Evolutionary conservation across 176 grass and related monocot species (phyloP), one percentile per base, ranked within the genome.

Genomic region (Pontederia paniculata): DNA sequence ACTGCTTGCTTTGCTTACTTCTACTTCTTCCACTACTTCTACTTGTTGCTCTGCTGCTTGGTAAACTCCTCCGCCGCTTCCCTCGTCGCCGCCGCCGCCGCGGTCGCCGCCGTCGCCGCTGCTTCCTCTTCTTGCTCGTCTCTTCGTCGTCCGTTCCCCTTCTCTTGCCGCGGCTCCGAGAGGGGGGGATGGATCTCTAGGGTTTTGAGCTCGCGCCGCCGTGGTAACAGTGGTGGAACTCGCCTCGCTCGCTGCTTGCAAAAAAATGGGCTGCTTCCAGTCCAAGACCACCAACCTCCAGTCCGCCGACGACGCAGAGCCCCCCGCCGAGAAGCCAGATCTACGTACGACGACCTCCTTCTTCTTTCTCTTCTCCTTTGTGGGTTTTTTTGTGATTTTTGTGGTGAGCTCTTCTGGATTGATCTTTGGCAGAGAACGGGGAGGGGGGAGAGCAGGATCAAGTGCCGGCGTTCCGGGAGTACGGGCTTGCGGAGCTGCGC

Each of bases 401-500:
- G 63, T 77, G 65, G 65, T 49, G 69, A n/a, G n/a, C n/a, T n/a
- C n/a, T n/a, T n/a, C n/a, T n/a, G n/a, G n/a, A n/a, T 67, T 31
- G 25, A 18, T 19, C 50, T 7, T 48, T 52, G 42, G 69, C 76
- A 74, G 77, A 58, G 66, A 85, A 87, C 72, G 93, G 79, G 15
- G 79, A 80, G 44, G 93, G 71, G 31, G 75, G 77, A 7, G 72
- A 67, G 43, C 85, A 88, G 71, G 77, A 82, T 25, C 75, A 78
- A 72, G 86, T 98, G 62, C 87, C 87, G 50, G 69, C 73, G 0
- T 98, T 98, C 83, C 72, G 83, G 83, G 93, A 98, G 80, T 98
- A 88, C 42, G 83, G 45, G 20, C 77, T 98, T 10, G 87, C 73
- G 15, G 93, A 91, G 80, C 77, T 98, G 54, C 70, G 87, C 18